These are phyloP conservation scores for California macrophylla DNA, from an alignment of 441 rosid species.

Conservation along the genomic window DNA sequence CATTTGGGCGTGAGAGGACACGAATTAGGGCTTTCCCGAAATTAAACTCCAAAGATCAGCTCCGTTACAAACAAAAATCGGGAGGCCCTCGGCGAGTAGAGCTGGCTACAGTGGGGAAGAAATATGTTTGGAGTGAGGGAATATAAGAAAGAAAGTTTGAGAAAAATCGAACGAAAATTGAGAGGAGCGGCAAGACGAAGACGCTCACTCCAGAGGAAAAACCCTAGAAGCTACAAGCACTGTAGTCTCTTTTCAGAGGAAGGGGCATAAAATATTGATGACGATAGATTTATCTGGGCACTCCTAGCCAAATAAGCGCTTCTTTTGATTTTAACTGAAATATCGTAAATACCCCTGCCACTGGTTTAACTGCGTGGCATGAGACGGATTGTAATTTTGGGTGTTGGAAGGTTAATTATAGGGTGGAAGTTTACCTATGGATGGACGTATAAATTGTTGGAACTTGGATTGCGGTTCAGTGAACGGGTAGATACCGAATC, in stretches of 20 bases:
- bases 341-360: not conserved
- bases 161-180: slow-evolving; percentile 14
- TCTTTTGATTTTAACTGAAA: not conserved
- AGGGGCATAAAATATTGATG: not conserved
- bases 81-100: slow-evolving; percentile 4
- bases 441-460: no score
- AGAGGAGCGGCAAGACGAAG: slow-evolving; percentile 23
- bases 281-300: not conserved
- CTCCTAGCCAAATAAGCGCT: not conserved
- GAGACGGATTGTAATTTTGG: no score
- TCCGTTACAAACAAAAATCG: not conserved
- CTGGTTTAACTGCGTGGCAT: no score
- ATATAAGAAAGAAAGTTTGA: slow-evolving; percentile 2
- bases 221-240: slow-evolving; percentile 40
- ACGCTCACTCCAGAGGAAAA: slow-evolving; percentile 32
- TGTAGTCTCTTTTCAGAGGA: not conserved
- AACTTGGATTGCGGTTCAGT: no score
- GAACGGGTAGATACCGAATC: no score
- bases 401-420: no score
- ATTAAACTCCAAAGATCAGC: not conserved
- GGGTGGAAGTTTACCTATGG: no score
- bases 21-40: not conserved
- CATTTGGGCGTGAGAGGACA: slow-evolving; percentile 24
- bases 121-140: slow-evolving; percentile 24
- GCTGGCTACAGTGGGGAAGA: not conserved